Conservation (phyloP, 192 early-diverging fungal genomes). For the Coemansia sp. region DNA sequence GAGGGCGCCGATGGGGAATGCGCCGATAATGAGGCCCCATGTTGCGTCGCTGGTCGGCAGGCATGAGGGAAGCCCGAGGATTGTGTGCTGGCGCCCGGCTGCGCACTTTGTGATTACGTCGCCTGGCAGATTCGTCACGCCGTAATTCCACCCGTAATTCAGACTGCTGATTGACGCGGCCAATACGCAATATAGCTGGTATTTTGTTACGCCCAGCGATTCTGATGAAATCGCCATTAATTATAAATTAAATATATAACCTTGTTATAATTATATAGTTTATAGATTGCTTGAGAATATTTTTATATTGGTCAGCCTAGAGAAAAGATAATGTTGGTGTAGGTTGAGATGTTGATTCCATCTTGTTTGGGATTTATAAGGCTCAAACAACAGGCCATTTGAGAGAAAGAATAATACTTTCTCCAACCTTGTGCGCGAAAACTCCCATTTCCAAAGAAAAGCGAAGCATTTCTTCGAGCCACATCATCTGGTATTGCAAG, state of each 20-base stretch:
- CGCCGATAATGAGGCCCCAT: slow-evolving; percentile 58
- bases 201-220: slow-evolving; percentile 40
- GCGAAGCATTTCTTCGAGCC: background rate
- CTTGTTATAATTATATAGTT: too few relatives aligned
- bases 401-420: background rate
- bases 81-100: slow-evolving; percentile 13
- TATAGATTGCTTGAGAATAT: too few relatives aligned
- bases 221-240: slow-evolving; percentile 15
- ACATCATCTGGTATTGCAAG: background rate
- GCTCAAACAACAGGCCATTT: background rate
- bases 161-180: slow-evolving; percentile 38
- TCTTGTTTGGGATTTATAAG: background rate
- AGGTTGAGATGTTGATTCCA: background rate
- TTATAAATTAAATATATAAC: background rate
- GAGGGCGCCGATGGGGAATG: slow-evolving; percentile 63
- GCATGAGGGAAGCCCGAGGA: slow-evolving; percentile 29
- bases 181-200: slow-evolving; percentile 49
- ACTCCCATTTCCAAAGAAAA: background rate
- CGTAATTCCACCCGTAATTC: slow-evolving; percentile 52
- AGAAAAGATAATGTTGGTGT: background rate
- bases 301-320: background rate
- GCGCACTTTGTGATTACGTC: slow-evolving; percentile 51
- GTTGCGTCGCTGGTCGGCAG: slow-evolving; percentile 32
- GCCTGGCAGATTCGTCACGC: slow-evolving; percentile 58
- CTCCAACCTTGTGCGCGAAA: background rate